Conservation (phyloP, 2,329 filamentous ascomycete genomes). For the Fonsecaea multimorphosa region DNA sequence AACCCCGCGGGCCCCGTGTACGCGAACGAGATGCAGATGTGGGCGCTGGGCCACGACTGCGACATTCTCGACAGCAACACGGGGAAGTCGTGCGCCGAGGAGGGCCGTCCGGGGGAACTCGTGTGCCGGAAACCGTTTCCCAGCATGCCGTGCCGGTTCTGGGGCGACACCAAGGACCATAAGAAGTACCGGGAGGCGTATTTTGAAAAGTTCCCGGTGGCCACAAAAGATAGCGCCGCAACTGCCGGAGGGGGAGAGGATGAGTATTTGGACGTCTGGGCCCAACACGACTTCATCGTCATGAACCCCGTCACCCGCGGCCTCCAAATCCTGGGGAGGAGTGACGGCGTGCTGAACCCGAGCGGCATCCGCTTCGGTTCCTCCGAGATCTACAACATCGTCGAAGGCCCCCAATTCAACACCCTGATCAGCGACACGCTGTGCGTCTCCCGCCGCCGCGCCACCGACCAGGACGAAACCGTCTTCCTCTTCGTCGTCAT, state of each 20-base stretch:
- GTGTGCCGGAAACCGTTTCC: slow-evolving; percentile 55
- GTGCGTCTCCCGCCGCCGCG: slow-evolving; percentile 48
- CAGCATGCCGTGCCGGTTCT: slow-evolving; percentile 55
- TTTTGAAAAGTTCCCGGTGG: slow-evolving; percentile 50
- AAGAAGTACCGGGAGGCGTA: slow-evolving; percentile 54
- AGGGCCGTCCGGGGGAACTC: slow-evolving; percentile 53
- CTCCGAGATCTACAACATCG: slow-evolving; percentile 56
- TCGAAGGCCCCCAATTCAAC: slow-evolving; percentile 47
- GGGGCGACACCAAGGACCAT: slow-evolving; percentile 48
- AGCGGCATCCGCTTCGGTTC: slow-evolving; percentile 56
- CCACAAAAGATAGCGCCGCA: background rate
- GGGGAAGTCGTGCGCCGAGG: slow-evolving; percentile 38
- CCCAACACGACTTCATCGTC: slow-evolving; percentile 56
- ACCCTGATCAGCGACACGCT: slow-evolving; percentile 47
- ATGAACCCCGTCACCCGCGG: slow-evolving; percentile 51
- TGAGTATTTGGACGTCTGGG: slow-evolving; percentile 49
- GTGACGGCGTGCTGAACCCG: slow-evolving; percentile 57
- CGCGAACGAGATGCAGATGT: slow-evolving; percentile 55
- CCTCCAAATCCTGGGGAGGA: slow-evolving; percentile 52
- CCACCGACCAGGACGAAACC: slow-evolving; percentile 46
- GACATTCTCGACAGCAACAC: slow-evolving; percentile 52
- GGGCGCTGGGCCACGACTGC: slow-evolving; percentile 55
- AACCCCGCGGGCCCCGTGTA: slow-evolving; percentile 53
- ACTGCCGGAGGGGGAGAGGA: background rate
- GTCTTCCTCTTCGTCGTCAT: slow-evolving; percentile 52